Evolutionary conservation across 2,329 filamentous ascomycete species (phyloP).

Genomic region (Herpotrichia juniperi): DNA sequence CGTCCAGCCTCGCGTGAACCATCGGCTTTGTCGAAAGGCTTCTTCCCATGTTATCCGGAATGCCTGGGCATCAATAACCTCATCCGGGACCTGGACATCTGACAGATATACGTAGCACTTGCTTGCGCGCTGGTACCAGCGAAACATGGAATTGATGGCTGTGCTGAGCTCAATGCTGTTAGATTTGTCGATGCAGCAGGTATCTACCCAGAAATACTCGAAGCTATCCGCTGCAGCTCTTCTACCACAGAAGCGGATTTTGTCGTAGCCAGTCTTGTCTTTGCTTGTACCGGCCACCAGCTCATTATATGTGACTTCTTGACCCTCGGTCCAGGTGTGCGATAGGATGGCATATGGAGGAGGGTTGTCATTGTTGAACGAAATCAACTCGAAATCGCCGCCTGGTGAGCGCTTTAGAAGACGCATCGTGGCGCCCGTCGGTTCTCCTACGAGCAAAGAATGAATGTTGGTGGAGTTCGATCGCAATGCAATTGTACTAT

Average conservation of each 20-base stretch:
- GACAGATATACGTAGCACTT: slow-evolving; percentile 17
- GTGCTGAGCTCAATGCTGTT: too few relatives aligned
- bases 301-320: slow-evolving; percentile 24
- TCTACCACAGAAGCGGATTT: too few relatives aligned
- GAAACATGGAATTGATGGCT: slow-evolving; percentile 8
- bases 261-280: slow-evolving; percentile 4
- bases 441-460: neutral
- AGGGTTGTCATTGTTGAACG: slow-evolving; percentile 14
- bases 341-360: slow-evolving; percentile 28
- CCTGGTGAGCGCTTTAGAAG: slow-evolving; percentile 17
- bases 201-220: too few relatives aligned
- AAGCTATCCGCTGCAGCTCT: too few relatives aligned
- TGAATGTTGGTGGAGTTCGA: neutral
- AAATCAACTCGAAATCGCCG: slow-evolving; percentile 20
- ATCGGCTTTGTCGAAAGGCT: slow-evolving; percentile 16
- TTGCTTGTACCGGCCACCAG: slow-evolving; percentile 15
- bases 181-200: too few relatives aligned
- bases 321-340: slow-evolving; percentile 20
- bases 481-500: neutral
- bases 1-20: slow-evolving; percentile 11
- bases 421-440: slow-evolving; percentile 14
- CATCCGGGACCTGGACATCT: slow-evolving; percentile 15
- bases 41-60: slow-evolving; percentile 7
- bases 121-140: neutral
- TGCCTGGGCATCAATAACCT: slow-evolving; percentile 8